Evolutionary conservation across 2,329 filamentous ascomycete genomes (phyloP).

Genomic region (Trichoderma arundinaceum): DNA sequence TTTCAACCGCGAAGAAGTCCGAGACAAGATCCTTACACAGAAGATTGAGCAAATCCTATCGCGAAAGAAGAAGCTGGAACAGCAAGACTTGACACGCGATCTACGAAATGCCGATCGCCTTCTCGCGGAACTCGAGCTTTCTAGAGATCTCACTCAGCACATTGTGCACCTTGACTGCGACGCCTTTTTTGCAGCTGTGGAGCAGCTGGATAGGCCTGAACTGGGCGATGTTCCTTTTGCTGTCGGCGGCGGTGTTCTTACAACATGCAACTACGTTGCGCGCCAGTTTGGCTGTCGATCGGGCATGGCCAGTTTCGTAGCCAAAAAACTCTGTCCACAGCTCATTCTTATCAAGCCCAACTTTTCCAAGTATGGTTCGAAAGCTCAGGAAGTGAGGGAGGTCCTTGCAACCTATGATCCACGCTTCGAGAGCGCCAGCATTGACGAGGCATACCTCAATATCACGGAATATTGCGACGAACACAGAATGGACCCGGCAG

Average conservation of each 20-base stretch:
- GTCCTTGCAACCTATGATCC: conserved; percentile 88
- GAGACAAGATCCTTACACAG: conserved; percentile 79
- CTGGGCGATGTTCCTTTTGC: conserved; percentile 87
- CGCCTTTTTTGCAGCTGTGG: conserved; percentile 95
- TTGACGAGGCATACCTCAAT: conserved; percentile 96
- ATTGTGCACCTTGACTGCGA: conserved; percentile 96
- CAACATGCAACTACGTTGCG: conserved; percentile 84
- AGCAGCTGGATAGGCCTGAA: conserved; percentile 82
- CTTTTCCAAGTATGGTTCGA: conserved; percentile 88
- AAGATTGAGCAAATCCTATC: conserved; percentile 83
- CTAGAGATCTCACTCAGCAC: conserved; percentile 80
- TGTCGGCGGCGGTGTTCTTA: conserved; percentile 73
- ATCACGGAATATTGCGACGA: conserved; percentile 83
- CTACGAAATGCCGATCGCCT: conserved; percentile 79
- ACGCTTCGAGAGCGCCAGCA: conserved; percentile 89
- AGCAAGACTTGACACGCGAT: conserved; percentile 74
- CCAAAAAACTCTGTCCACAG: conserved; percentile 88
- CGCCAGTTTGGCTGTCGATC: conserved; percentile 88
- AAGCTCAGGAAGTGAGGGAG: conserved; percentile 84
- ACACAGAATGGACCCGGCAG: conserved; percentile 70
- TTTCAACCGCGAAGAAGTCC: conserved; percentile 87
- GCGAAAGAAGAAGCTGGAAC: conserved; percentile 77
- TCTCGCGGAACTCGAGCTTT: conserved; percentile 77
- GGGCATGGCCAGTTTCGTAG: conserved; percentile 96
- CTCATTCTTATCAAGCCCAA: conserved; percentile 83